Percentiles rank a stretch among this genome's conserved stretches.
These are phyloP conservation scores for Cladorrhinum sp. DNA, from an alignment of 2,329 filamentous ascomycete species.

Conservation along the genomic window DNA sequence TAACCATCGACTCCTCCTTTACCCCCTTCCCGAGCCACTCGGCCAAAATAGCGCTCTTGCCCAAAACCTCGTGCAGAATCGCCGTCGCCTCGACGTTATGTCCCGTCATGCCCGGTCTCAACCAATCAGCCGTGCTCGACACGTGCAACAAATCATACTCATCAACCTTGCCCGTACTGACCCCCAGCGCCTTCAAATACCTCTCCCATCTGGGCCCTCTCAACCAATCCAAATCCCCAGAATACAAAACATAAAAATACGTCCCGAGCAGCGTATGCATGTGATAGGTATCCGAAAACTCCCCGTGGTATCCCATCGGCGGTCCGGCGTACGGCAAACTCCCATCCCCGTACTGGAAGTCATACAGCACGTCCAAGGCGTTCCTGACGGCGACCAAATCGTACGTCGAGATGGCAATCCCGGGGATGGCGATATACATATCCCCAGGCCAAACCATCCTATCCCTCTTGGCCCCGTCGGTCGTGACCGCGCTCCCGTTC, in stretches of 20 bases:
- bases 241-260: conserved; percentile 56
- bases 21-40: conserved; percentile 32
- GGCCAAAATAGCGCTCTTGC: conserved; percentile 46
- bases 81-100: conserved; percentile 52
- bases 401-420: conserved; percentile 52
- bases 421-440: conserved; percentile 55
- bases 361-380: conserved; percentile 47
- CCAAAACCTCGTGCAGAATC: conserved; percentile 51
- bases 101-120: conserved; percentile 47
- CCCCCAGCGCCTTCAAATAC: conserved; percentile 46
- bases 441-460: conserved; percentile 61
- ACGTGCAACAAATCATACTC: conserved; percentile 45
- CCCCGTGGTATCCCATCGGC: conserved; percentile 37
- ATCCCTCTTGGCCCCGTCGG: conserved; percentile 58
- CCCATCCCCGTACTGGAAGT: conserved; percentile 36
- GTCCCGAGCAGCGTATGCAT: conserved; percentile 57
- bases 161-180: conserved; percentile 35
- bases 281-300: conserved; percentile 54
- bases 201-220: conserved; percentile 44
- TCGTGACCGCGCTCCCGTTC: conserved; percentile 32
- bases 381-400: conserved; percentile 50
- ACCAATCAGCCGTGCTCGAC: conserved; percentile 49
- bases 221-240: conserved; percentile 49
- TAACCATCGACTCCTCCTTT: neutral
- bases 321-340: conserved; percentile 48